Percentiles rank a stretch among this genome's conserved stretches.
phyloP scores from a whole-genome alignment of 768 basidiomycete species.

The Lanmaoa pseudosensibilis region DNA sequence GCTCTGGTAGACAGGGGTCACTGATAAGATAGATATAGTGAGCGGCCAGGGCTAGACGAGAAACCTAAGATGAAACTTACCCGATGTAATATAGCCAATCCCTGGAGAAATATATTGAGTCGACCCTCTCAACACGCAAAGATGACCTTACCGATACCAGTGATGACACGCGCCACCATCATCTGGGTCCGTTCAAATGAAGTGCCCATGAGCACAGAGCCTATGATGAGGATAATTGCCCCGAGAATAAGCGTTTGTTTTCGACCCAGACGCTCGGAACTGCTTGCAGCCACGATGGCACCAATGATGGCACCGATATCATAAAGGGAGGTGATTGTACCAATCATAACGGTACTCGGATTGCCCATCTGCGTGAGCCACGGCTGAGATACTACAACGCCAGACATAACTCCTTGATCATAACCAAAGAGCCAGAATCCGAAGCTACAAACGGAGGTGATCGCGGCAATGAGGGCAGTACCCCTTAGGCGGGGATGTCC shows the following conservation, averaged over 20 bases:
- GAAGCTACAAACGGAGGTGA: constrained; percentile 18
- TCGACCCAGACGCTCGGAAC: constrained; percentile 13
- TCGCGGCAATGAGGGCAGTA: constrained; percentile 10
- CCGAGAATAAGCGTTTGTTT: constrained; percentile 13
- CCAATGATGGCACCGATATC: constrained; percentile 17
- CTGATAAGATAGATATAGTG: background rate
- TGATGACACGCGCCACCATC: constrained; percentile 13
- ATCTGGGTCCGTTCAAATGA: constrained; percentile 13
- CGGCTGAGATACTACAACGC: constrained; percentile 10
- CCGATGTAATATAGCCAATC: constrained; percentile 16
- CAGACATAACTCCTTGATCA: constrained; percentile 20
- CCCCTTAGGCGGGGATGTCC: constrained; percentile 13
- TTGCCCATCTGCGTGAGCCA: constrained; percentile 17
- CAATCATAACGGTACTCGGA: constrained; percentile 17
- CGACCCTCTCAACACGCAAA: background rate
- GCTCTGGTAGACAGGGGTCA: constrained; percentile 14
- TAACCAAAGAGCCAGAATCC: constrained; percentile 19
- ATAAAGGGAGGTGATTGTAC: constrained; percentile 18
- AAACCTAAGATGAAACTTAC: background rate
- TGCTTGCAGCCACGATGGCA: constrained; percentile 14
- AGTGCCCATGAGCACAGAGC: constrained; percentile 14
- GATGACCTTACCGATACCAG: constrained; percentile 4
- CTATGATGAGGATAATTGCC: constrained; percentile 6
- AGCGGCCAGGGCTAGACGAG: background rate
- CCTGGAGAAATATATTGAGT: background rate